These are phyloP conservation scores for Cryptococcus deneoformans DNA, from an alignment of 1,284 basidiomycete species.

Conservation along the genomic window DNA sequence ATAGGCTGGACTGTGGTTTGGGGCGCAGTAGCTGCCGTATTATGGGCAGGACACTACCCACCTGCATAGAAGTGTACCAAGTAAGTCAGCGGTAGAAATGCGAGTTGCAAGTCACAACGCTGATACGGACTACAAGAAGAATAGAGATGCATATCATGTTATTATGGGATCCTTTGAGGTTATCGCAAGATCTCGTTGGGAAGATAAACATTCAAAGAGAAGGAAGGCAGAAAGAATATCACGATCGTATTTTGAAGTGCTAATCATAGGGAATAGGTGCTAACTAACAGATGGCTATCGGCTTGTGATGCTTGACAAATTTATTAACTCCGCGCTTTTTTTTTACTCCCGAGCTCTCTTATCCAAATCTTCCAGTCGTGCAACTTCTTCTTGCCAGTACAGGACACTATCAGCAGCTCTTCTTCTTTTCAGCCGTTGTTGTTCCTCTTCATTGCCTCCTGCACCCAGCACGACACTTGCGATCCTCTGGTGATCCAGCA, in stretches of 20 bases:
- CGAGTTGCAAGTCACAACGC: no score
- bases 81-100: no score
- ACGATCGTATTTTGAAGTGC: no score
- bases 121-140: conserved; percentile 25
- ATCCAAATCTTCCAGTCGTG: conserved; percentile 19
- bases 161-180: no score
- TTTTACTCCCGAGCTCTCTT: not conserved
- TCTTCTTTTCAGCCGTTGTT: conserved; percentile 26
- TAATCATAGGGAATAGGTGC: not conserved
- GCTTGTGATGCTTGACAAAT: no score
- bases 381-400: conserved; percentile 40
- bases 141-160: no score
- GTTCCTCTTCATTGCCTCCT: conserved; percentile 31
- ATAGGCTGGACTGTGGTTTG: conserved; percentile 72
- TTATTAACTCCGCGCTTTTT: not conserved
- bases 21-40: conserved; percentile 66
- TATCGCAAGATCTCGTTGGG: no score
- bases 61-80: conserved; percentile 61
- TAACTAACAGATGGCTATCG: no score
- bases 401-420: conserved; percentile 34
- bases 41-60: conserved; percentile 85
- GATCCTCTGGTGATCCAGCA: conserved; percentile 1
- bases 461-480: conserved; percentile 22
- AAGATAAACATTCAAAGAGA: no score
- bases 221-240: no score